Base-by-base conservation (phyloP, 805 yeast species). In the Starmerella riodocensis region DNA sequence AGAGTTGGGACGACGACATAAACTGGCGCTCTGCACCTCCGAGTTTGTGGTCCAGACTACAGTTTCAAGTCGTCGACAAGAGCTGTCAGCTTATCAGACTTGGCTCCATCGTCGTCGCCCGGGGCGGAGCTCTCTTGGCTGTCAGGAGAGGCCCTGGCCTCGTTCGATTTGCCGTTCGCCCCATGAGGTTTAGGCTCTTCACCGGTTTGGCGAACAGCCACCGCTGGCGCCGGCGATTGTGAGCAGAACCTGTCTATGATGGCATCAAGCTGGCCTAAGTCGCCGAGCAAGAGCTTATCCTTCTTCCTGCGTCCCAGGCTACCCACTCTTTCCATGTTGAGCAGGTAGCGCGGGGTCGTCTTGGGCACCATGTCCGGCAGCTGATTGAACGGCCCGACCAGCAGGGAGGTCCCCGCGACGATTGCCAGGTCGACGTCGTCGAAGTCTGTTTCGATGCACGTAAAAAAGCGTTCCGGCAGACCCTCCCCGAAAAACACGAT, bases 401-500 rank as follows among this genome's bases (percentile, higher is more conserved):
- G 74, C 29, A 88, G 67, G 0, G 94, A 82, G 0, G 96, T 84
- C 1, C 98, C 98, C 0, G 94, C 95, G 1, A 88, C 85, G 18
- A 88, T 73, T 0, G 84, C 83, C 21, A 86, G 56, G 49, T 78
- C 84, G 7, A 39, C 32, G 12, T 49, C 41, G 9, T 43, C 43
- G 25, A 69, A 54, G 50, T 74, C 80, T 12, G 56, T 47, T 3
- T 78, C 88, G 80, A 91, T 76, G 11, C 58, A 51, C 2, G 72
- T 71, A 57, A 80, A 86, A 52, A 85, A 82, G 40, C 64, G 61
- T 1, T 50, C 52, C 0, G 97, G 97, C 21, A 88, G 64, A 2
- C 76, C 70, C 57, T 88, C 98, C 3, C 97, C 97, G 61, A 85
- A 91, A 53, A 88, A 88, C 1, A 85, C 94, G 49, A 88, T 91